Evolutionary conservation across 2,329 filamentous ascomycete genomes (phyloP).

Genomic region (Botrytis fabae): DNA sequence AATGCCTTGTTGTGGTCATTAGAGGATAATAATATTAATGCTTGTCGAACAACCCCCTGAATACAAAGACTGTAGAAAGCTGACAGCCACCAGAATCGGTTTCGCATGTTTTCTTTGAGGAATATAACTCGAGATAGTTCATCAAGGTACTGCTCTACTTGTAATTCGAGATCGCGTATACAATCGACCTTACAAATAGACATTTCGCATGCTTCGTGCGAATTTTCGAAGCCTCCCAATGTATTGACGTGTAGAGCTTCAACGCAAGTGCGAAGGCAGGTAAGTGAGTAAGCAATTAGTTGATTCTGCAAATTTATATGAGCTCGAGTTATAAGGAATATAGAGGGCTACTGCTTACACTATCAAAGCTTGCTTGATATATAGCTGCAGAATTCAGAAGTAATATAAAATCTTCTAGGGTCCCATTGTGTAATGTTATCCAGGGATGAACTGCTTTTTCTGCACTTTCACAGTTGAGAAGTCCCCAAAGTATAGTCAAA

Average conservation of each 20-base stretch:
- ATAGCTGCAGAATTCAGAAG: slow-evolving; percentile 13
- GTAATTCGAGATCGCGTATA: slow-evolving; percentile 14
- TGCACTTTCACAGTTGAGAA: slow-evolving; percentile 15
- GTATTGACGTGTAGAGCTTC: slow-evolving; percentile 26
- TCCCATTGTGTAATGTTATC: slow-evolving; percentile 3
- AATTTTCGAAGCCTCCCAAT: neutral
- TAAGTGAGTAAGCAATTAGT: slow-evolving; percentile 31
- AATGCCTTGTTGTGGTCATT: neutral
- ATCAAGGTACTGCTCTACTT: slow-evolving; percentile 24
- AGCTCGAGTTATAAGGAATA: neutral
- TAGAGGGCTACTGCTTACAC: neutral
- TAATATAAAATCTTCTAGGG: slow-evolving; percentile 9
- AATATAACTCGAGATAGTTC: slow-evolving; percentile 29
- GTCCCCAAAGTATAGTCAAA: slow-evolving; percentile 21
- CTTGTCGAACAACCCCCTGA: slow-evolving; percentile 26
- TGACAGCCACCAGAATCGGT: slow-evolving; percentile 28
- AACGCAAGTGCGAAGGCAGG: slow-evolving; percentile 29
- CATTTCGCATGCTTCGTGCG: slow-evolving; percentile 14
- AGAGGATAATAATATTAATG: slow-evolving; percentile 1
- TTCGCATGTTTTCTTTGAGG: slow-evolving; percentile 28
- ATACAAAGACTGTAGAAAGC: slow-evolving; percentile 31
- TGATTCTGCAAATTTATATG: slow-evolving; percentile 25
- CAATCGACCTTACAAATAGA: slow-evolving; percentile 27
- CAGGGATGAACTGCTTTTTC: slow-evolving; percentile 9
- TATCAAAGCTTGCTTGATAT: slow-evolving; percentile 17